Evolutionary conservation across 2,329 filamentous ascomycete species (phyloP).

Genomic region (Passalora sequoiae): DNA sequence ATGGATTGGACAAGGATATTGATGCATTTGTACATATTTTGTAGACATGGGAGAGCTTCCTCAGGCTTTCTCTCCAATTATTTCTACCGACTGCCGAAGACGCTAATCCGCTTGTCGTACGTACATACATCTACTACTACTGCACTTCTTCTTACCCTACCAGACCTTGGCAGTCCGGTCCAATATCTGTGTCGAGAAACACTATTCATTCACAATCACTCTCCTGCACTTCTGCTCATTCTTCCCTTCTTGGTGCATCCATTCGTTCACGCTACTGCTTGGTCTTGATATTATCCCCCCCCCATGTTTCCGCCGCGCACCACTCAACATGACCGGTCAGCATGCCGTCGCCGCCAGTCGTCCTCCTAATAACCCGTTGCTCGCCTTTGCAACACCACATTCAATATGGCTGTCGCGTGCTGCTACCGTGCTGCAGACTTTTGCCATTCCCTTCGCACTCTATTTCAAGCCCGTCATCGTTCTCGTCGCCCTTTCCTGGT

Average conservation of each 20-base stretch:
- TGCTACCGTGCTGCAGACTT: constrained; percentile 12
- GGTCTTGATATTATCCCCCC: not conserved
- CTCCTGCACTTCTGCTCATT: not conserved
- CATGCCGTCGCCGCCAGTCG: constrained; percentile 1
- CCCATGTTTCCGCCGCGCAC: not conserved
- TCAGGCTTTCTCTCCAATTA: no score
- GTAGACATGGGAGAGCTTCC: no score
- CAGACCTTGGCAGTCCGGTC: not conserved
- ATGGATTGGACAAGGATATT: no score
- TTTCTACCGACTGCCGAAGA: no score
- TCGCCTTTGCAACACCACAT: constrained; percentile 11
- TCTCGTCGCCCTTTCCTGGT: constrained; percentile 22
- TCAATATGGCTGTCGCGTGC: constrained; percentile 13
- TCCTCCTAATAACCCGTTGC: constrained; percentile 6
- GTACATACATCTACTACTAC: no score
- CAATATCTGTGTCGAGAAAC: no score
- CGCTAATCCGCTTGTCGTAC: no score
- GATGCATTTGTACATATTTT: no score
- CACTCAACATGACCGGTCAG: constrained; percentile 5
- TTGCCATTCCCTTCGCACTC: constrained; percentile 17
- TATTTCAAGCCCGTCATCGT: constrained; percentile 23
- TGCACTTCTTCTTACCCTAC: no score
- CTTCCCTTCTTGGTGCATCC: not conserved
- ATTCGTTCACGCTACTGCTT: not conserved
- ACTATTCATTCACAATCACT: not conserved